Conservation (phyloP, 371 early-diverging fungal genomes). For the Globomyces sp. region DNA sequence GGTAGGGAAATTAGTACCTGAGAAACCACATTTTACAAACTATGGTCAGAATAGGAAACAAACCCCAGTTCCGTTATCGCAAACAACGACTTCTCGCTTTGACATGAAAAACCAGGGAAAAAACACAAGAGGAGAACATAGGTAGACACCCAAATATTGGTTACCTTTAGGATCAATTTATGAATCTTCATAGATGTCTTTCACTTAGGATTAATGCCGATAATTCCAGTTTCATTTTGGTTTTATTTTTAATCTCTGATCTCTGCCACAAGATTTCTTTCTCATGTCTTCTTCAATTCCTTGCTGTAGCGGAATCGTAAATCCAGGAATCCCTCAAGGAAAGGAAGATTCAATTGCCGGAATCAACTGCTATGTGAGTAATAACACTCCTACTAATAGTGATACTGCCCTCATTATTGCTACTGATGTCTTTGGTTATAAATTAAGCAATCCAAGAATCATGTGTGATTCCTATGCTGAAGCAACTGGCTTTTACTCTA, state of each 20-base stretch:
- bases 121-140: not conserved
- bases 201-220: too few relatives aligned
- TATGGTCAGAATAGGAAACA: conserved; percentile 37
- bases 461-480: conserved; percentile 21
- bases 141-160: too few relatives aligned
- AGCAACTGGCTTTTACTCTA: conserved; percentile 13
- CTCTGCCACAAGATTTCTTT: too few relatives aligned
- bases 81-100: conserved; percentile 70
- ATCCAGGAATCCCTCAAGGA: not conserved
- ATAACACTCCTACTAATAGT: not conserved
- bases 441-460: conserved; percentile 16
- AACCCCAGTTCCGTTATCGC: conserved; percentile 96
- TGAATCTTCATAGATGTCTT: too few relatives aligned
- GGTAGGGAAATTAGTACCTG: conserved; percentile 95
- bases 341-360: not conserved
- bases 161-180: too few relatives aligned
- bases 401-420: not conserved
- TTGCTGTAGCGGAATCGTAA: too few relatives aligned
- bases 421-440: conserved; percentile 24
- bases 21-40: conserved; percentile 96
- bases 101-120: conserved; percentile 9
- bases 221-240: too few relatives aligned
- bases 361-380: conserved; percentile 4
- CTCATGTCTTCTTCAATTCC: too few relatives aligned
- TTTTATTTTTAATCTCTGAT: too few relatives aligned